Evolutionary conservation across 257 asterid species (phyloP), one percentile per base, ranked within the genome.

Genomic region (Nicotiana otophora): DNA sequence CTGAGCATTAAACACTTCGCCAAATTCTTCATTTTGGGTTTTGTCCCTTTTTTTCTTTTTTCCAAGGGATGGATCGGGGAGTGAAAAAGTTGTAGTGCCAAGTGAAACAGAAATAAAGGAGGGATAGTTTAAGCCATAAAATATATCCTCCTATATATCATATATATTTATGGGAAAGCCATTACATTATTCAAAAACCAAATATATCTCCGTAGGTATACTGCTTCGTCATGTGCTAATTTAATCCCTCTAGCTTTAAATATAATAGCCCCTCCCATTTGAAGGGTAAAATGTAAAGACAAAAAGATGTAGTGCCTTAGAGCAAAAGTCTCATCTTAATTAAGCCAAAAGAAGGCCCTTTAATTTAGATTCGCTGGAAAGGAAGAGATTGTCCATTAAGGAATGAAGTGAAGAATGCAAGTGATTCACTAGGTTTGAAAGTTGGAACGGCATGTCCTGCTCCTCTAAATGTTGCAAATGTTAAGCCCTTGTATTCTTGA

Each of bases 371-470:
- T 12, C 92, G 86, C 68, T 87, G 91, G 36, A 86, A 83, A 84
- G 99, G 95, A 8, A 89, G 92, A 80, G 93, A 83, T 48, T 83
- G 77, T 39, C 99, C 99, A 1, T 90, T 78, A 61, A 95, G 91
- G 87, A 95, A 95, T 1, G 97, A 87, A 0, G 94, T 89, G 82
- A 95, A 93, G 84, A 95, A 90, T 17, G 94, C 90, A 34, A 93
- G 92, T 0, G 99, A 88, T 78, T 92, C 98, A 67, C 93, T 86
- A 4, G 97, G 97, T 77, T 93, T 95, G 92, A 95, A 95, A 33
- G 87, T 88, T 1, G 98, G 99, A 83, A 95, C 99, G 3, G 92
- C 98, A 84, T 95, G 99, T 0, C 99, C 99, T 10, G 99, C 99
- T 78, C 99, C 99, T 80, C 98, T 91, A 54, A 95, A 91, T 64